phyloP scores from a whole-genome alignment of 2,329 filamentous ascomycete genomes.

The Cyanodermella asteris region DNA sequence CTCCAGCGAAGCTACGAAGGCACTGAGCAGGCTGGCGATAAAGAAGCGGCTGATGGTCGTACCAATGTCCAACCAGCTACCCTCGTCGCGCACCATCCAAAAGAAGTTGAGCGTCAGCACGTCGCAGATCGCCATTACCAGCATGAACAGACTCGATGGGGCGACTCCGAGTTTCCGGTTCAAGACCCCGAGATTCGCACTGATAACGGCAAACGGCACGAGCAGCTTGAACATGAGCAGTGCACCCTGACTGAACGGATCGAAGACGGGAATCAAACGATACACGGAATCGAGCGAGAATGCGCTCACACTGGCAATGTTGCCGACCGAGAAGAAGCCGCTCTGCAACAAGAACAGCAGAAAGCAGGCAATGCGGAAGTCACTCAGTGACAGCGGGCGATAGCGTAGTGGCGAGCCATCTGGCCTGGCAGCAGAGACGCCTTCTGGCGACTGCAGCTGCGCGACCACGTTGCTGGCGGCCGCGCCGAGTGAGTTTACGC shows the following conservation, averaged over 20 bases:
- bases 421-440: conserved; percentile 1
- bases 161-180: conserved; percentile 68
- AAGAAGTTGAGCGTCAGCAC: conserved; percentile 91
- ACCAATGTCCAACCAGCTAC: conserved; percentile 92
- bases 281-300: conserved; percentile 83
- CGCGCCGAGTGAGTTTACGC: no score
- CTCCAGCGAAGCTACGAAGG: conserved; percentile 79
- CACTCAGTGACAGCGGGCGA: conserved; percentile 56
- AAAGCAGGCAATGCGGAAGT: conserved; percentile 74
- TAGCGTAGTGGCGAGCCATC: conserved; percentile 19
- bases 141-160: conserved; percentile 78
- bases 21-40: conserved; percentile 71
- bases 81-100: conserved; percentile 91
- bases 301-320: conserved; percentile 78
- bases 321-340: conserved; percentile 91
- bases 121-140: conserved; percentile 79
- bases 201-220: conserved; percentile 81
- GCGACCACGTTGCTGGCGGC: conserved; percentile 10
- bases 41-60: conserved; percentile 90
- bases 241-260: conserved; percentile 76
- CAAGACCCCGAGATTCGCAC: conserved; percentile 79
- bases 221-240: conserved; percentile 75
- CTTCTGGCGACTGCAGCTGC: conserved; percentile 8
- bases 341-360: conserved; percentile 90
- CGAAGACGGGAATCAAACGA: conserved; percentile 76